These are phyloP conservation scores for Ustilago trichophora DNA, from an alignment of 1,284 basidiomycete species.

Conservation along the genomic window DNA sequence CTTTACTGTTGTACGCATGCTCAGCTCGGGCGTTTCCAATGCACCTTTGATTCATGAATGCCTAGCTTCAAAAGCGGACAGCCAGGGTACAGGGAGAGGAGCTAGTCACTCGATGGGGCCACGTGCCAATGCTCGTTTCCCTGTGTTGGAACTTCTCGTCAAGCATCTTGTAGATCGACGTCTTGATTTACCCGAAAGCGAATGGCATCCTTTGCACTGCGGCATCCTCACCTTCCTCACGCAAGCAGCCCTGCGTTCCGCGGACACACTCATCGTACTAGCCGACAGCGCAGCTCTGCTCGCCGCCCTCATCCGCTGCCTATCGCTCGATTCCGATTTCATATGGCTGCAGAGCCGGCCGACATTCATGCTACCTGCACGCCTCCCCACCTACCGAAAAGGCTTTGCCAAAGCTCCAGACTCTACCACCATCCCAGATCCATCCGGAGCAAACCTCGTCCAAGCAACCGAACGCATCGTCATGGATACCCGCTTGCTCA, in stretches of 20 bases:
- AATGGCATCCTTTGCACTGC: slow-evolving; percentile 38
- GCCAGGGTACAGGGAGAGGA: no score
- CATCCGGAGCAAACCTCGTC: slow-evolving; percentile 32
- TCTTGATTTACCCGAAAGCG: slow-evolving; percentile 30
- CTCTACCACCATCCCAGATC: not conserved
- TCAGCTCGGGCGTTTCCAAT: slow-evolving; percentile 21
- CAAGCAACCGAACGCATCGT: slow-evolving; percentile 49
- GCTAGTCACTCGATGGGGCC: slow-evolving; percentile 1
- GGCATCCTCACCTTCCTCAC: slow-evolving; percentile 39
- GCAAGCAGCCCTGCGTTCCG: slow-evolving; percentile 33
- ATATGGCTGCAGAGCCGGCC: slow-evolving; percentile 45
- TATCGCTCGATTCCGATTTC: slow-evolving; percentile 47
- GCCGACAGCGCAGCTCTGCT: slow-evolving; percentile 52
- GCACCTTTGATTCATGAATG: slow-evolving; percentile 37
- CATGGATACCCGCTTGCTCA: slow-evolving; percentile 46
- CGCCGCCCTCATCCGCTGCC: slow-evolving; percentile 49
- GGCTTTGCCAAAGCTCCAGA: not conserved
- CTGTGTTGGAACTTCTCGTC: slow-evolving; percentile 50
- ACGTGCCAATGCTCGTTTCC: slow-evolving; percentile 35
- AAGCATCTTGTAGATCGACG: slow-evolving; percentile 57
- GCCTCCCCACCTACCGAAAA: slow-evolving; percentile 1
- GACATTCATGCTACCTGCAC: slow-evolving; percentile 21
- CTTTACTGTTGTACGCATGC: slow-evolving; percentile 22
- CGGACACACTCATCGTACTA: slow-evolving; percentile 44
- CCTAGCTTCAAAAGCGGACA: slow-evolving; percentile 18